Conservation (phyloP, 805 yeast genomes). For the Allodekkera sacchari region DNA sequence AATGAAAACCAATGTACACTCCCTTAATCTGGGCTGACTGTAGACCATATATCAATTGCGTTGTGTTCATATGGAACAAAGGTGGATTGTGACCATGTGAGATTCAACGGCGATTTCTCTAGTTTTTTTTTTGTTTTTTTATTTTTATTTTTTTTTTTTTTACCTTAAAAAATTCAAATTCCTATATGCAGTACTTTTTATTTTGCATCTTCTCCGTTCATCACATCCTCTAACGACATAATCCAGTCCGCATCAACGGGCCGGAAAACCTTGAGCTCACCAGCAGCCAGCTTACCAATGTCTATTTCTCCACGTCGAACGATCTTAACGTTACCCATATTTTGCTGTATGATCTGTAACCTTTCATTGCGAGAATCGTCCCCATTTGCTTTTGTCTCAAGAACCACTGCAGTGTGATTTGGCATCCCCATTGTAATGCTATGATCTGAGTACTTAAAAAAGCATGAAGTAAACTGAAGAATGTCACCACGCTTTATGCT, state of each 20-base stretch:
- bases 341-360: constrained; percentile 39
- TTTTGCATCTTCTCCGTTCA: too few species aligned
- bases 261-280: constrained; percentile 37
- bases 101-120: too few species aligned
- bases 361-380: constrained; percentile 16
- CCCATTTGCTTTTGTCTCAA: constrained; percentile 23
- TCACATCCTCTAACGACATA: constrained; percentile 11
- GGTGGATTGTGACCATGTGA: too few species aligned
- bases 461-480: constrained; percentile 37
- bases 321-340: constrained; percentile 32
- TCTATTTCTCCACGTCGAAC: constrained; percentile 34
- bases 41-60: too few species aligned
- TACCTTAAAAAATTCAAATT: too few species aligned
- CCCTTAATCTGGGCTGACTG: too few species aligned
- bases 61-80: too few species aligned
- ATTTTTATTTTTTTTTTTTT: too few species aligned
- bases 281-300: constrained; percentile 31
- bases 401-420: constrained; percentile 40
- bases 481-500: constrained; percentile 47
- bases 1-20: too few species aligned
- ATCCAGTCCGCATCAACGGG: constrained; percentile 42
- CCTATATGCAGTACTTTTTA: too few species aligned
- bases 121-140: too few species aligned
- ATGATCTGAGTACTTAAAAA: constrained; percentile 28
- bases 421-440: constrained; percentile 40